A percentile compares a stretch with the other conserved stretches of the same genome.
phyloP scores from a whole-genome alignment of 306 rosid genomes.

The Calophaca sinica region DNA sequence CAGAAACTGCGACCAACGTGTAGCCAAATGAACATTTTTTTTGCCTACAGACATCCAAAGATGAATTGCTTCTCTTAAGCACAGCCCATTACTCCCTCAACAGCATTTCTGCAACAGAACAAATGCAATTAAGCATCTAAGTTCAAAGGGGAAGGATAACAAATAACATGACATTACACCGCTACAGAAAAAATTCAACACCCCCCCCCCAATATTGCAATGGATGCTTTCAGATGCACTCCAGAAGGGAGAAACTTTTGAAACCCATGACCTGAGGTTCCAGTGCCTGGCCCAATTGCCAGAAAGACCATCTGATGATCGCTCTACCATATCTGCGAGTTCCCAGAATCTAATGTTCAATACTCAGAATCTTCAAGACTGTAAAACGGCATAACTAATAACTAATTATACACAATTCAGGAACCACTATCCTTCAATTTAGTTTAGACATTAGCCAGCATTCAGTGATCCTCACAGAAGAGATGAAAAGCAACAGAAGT shows the following conservation, averaged over 20 bases:
- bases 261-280: slow-evolving; percentile 68
- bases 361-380: slow-evolving; percentile 56
- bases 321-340: slow-evolving; percentile 77
- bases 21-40: slow-evolving; percentile 59
- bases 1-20: slow-evolving; percentile 55
- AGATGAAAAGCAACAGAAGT: slow-evolving; percentile 26
- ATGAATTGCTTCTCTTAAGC: slow-evolving; percentile 74
- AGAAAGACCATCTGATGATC: slow-evolving; percentile 69
- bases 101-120: slow-evolving; percentile 94
- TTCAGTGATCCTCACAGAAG: slow-evolving; percentile 21
- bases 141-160: slow-evolving; percentile 63
- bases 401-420: slow-evolving; percentile 52
- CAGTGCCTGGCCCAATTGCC: slow-evolving; percentile 79
- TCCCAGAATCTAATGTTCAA: slow-evolving; percentile 81
- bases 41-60: slow-evolving; percentile 75
- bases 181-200: slow-evolving; percentile 55
- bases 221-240: slow-evolving; percentile 64
- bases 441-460: slow-evolving; percentile 36
- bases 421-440: slow-evolving; percentile 51
- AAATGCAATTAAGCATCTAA: slow-evolving; percentile 74
- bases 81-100: slow-evolving; percentile 82
- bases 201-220: slow-evolving; percentile 61
- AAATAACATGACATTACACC: slow-evolving; percentile 70
- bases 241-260: slow-evolving; percentile 61
- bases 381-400: slow-evolving; percentile 41